These are phyloP conservation scores for Phaeophleospora eucalypticola DNA, from an alignment of 2,329 filamentous ascomycete genomes.

Conservation along the genomic window DNA sequence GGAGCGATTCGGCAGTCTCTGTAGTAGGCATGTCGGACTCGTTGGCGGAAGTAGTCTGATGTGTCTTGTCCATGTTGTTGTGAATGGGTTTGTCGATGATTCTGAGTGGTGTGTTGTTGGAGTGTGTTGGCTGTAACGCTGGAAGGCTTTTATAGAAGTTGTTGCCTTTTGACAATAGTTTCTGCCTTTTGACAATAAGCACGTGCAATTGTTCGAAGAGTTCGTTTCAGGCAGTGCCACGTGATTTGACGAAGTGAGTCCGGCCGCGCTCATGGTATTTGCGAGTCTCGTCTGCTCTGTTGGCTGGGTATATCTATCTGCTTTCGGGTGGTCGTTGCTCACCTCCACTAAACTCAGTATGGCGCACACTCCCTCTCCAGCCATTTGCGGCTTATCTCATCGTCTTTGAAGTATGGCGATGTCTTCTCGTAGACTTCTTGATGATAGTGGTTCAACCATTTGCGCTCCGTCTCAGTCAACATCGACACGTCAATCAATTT, in stretches of 20 bases:
- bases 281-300: not conserved
- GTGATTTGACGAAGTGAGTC: not conserved
- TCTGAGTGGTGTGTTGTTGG: too few species aligned
- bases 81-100: too few species aligned
- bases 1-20: too few species aligned
- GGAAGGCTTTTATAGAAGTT: too few species aligned
- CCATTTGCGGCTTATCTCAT: constrained; percentile 71
- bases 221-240: not conserved
- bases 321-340: not conserved
- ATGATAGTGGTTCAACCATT: constrained; percentile 86
- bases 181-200: too few species aligned
- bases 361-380: constrained; percentile 79
- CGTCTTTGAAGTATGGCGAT: constrained; percentile 67
- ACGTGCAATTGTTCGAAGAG: too few species aligned
- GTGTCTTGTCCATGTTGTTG: too few species aligned
- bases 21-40: too few species aligned
- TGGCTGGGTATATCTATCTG: not conserved
- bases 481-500: constrained; percentile 76
- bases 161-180: too few species aligned
- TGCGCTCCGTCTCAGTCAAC: constrained; percentile 68
- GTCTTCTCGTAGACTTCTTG: constrained; percentile 78
- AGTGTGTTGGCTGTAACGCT: too few species aligned
- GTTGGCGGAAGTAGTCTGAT: too few species aligned
- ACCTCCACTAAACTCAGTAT: constrained; percentile 39
- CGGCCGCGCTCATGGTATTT: not conserved